A percentile compares a stretch with the other conserved stretches of the same genome.
phyloP scores from a whole-genome alignment of 2,329 filamentous ascomycete genomes.

The Xylariaceae sp. region DNA sequence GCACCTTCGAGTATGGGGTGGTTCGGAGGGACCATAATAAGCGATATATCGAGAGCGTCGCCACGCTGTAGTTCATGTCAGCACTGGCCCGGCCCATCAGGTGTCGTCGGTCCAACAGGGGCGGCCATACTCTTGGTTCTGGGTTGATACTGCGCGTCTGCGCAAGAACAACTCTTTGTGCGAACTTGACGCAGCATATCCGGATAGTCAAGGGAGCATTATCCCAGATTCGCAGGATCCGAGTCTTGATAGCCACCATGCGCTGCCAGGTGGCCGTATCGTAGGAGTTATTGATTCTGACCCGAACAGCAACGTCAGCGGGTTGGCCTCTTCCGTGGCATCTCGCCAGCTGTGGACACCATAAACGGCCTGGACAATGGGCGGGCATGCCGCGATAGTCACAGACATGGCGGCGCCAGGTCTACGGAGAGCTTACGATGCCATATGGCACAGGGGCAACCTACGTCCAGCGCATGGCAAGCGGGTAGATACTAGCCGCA shows the following conservation, averaged over 20 bases:
- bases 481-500: conserved; percentile 84
- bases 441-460: conserved; percentile 33
- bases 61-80: conserved; percentile 29
- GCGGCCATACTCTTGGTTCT: conserved; percentile 66
- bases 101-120: not conserved
- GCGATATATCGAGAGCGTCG: conserved; percentile 63
- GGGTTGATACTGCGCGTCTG: conserved; percentile 78
- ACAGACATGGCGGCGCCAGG: conserved; percentile 12
- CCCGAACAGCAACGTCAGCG: conserved; percentile 24
- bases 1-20: conserved; percentile 73
- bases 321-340: conserved; percentile 4
- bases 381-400: conserved; percentile 12
- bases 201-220: conserved; percentile 65
- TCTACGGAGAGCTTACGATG: conserved; percentile 23
- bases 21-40: conserved; percentile 75
- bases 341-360: conserved; percentile 4
- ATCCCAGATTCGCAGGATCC: conserved; percentile 85
- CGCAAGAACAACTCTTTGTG: conserved; percentile 83
- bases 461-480: conserved; percentile 91
- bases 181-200: conserved; percentile 96
- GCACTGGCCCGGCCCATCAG: not conserved
- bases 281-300: conserved; percentile 78
- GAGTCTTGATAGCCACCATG: conserved; percentile 82
- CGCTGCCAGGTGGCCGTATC: conserved; percentile 78
- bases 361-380: conserved; percentile 7